phyloP scores from a whole-genome alignment of 2,329 filamentous ascomycete species.

The Fusarium sp. region DNA sequence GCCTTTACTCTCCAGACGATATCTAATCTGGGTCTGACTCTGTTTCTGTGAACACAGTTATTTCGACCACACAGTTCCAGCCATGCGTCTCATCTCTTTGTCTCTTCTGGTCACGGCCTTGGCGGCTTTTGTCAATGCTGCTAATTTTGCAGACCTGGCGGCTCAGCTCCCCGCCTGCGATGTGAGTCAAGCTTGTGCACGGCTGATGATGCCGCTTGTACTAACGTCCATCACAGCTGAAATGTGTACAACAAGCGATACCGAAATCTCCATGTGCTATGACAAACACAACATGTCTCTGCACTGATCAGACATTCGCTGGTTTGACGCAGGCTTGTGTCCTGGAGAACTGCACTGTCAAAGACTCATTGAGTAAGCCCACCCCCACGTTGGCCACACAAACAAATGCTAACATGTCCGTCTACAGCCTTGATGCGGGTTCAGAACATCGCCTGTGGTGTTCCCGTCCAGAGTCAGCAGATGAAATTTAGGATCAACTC shows the following conservation, averaged over 20 bases:
- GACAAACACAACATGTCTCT: conserved; percentile 36
- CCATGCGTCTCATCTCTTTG: conserved; percentile 31
- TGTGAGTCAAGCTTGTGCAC: not conserved
- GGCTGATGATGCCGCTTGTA: not conserved
- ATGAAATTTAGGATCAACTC: conserved; percentile 33
- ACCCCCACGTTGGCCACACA: fast-evolving
- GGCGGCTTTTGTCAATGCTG: conserved; percentile 22
- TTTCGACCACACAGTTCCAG: not conserved
- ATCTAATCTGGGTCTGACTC: conserved; percentile 1
- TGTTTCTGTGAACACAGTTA: not conserved
- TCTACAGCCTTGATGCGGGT: conserved; percentile 21
- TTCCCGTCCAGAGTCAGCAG: conserved; percentile 33
- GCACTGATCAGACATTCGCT: conserved; percentile 35
- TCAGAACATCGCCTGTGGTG: conserved; percentile 29
- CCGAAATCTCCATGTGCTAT: conserved; percentile 30
- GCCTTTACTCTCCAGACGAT: not conserved
- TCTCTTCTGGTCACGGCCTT: conserved; percentile 14
- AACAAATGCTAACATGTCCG: not conserved
- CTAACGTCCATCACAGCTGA: conserved; percentile 21
- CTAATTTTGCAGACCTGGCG: conserved; percentile 30
- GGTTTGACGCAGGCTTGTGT: conserved; percentile 32
- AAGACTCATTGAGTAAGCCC: conserved; percentile 33
- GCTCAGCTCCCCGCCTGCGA: conserved; percentile 27
- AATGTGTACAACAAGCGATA: conserved; percentile 29
- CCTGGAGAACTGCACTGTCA: conserved; percentile 25